Percentiles rank a stretch among this genome's conserved stretches.
These are phyloP conservation scores for Melaleuca quinquenervia DNA, from an alignment of 345 rosid genomes.

Conservation along the genomic window DNA sequence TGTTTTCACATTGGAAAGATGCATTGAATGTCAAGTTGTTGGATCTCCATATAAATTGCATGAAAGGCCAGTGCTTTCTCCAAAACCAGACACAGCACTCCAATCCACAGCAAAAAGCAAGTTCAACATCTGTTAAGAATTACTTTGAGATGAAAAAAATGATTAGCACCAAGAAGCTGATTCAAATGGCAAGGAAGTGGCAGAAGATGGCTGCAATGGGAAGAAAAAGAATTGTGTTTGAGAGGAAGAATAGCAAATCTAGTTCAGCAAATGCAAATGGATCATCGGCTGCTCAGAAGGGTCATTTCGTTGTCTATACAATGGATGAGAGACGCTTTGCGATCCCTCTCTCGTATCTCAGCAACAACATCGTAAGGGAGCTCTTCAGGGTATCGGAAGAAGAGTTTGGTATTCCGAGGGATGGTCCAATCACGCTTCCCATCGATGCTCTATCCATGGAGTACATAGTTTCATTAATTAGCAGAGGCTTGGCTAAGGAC, in stretches of 20 bases:
- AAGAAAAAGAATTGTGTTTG: neutral
- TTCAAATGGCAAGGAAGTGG: slow-evolving; percentile 8
- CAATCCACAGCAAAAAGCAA: neutral
- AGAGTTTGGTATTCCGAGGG: slow-evolving; percentile 1
- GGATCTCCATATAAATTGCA: neutral
- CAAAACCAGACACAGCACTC: neutral
- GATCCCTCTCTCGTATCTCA: slow-evolving; percentile 12
- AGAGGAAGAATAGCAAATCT: neutral
- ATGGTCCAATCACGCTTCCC: slow-evolving; percentile 1
- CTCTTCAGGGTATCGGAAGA: slow-evolving; percentile 5
- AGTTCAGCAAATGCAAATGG: neutral
- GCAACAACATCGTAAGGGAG: neutral
- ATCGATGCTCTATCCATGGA: neutral
- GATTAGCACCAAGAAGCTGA: slow-evolving; percentile 7
- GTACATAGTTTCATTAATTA: slow-evolving; percentile 7
- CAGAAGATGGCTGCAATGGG: slow-evolving; percentile 1
- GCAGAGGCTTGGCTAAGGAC: slow-evolving; percentile 9
- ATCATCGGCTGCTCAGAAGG: slow-evolving; percentile 1
- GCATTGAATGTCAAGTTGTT: neutral
- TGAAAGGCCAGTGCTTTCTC: neutral
- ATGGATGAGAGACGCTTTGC: neutral
- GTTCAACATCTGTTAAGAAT: neutral
- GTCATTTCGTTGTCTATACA: slow-evolving; percentile 13
- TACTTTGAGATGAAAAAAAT: neutral
- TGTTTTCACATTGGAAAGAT: neutral